A percentile compares a stretch with the other conserved stretches of the same genome.
Evolutionary conservation across 306 rosid species (phyloP).

Genomic region (Dicorynia guianensis): DNA sequence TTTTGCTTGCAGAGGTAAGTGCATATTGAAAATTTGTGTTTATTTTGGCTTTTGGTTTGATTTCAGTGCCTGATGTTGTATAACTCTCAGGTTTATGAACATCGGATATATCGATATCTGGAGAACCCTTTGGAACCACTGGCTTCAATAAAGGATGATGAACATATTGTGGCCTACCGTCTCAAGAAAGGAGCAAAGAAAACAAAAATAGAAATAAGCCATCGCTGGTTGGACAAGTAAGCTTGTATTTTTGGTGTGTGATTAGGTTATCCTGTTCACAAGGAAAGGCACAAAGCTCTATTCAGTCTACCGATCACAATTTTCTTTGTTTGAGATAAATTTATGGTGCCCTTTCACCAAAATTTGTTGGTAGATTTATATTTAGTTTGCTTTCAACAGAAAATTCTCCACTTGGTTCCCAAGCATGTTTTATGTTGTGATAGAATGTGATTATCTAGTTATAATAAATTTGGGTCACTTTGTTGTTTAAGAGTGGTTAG

Average conservation of each 20-base stretch:
- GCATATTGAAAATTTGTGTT: conserved; percentile 31
- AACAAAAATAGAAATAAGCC: conserved; percentile 79
- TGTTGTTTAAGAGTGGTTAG: not conserved
- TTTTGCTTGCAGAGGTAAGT: conserved; percentile 92
- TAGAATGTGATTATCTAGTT: not conserved
- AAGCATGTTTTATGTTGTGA: not conserved
- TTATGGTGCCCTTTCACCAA: conserved; percentile 4
- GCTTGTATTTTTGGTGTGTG: conserved; percentile 43
- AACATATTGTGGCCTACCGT: conserved; percentile 88
- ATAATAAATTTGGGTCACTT: not conserved
- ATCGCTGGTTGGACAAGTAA: conserved; percentile 80
- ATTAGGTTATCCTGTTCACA: conserved; percentile 11
- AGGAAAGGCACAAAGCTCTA: conserved; percentile 27
- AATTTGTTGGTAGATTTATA: conserved; percentile 24
- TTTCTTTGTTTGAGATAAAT: conserved; percentile 8
- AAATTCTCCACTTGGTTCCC: conserved; percentile 24
- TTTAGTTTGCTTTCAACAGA: conserved; percentile 31
- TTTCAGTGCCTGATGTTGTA: conserved; percentile 38
- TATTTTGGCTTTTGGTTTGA: conserved; percentile 19
- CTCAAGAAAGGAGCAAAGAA: conserved; percentile 60
- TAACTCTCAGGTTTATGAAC: conserved; percentile 72
- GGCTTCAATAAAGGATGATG: conserved; percentile 86
- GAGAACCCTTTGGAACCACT: conserved; percentile 72
- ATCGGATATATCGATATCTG: conserved; percentile 74
- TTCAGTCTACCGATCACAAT: conserved; percentile 11